Evolutionary conservation across 108 stramenopile genomes (phyloP).

Genomic region (Cyclotella baltica): DNA sequence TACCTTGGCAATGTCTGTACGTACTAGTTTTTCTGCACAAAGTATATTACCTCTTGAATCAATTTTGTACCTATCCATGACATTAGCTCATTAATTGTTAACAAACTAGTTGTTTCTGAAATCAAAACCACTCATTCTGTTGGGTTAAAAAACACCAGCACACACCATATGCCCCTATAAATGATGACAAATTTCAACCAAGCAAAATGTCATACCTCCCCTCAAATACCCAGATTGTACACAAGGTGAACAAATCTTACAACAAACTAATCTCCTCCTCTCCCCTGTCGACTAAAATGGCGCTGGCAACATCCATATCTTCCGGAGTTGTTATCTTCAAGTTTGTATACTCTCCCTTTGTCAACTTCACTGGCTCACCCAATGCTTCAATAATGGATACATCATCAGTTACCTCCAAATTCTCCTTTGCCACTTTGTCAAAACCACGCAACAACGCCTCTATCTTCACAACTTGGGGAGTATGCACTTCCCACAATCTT

Average conservation of each 20-base stretch:
- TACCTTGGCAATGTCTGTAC: too few species aligned
- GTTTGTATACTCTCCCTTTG: slow-evolving; percentile 95
- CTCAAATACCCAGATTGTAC: neutral
- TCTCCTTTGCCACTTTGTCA: slow-evolving; percentile 77
- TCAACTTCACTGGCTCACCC: slow-evolving; percentile 92
- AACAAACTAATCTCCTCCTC: slow-evolving; percentile 30
- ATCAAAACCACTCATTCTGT: too few species aligned
- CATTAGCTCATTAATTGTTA: too few species aligned
- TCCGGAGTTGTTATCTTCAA: slow-evolving; percentile 97
- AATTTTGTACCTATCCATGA: too few species aligned
- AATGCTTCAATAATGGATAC: slow-evolving; percentile 94
- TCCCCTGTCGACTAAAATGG: slow-evolving; percentile 77
- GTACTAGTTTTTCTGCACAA: too few species aligned
- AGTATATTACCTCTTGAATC: too few species aligned
- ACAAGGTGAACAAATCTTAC: too few species aligned
- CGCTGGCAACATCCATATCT: slow-evolving; percentile 92
- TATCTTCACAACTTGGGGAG: slow-evolving; percentile 89
- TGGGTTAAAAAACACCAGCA: too few species aligned
- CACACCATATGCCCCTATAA: too few species aligned
- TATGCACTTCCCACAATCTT: slow-evolving; percentile 95
- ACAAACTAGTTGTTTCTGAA: too few species aligned
- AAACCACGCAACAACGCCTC: slow-evolving; percentile 84
- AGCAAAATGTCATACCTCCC: neutral
- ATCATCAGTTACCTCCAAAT: slow-evolving; percentile 94
- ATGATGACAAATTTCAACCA: too few species aligned